These are phyloP conservation scores for Vigna reflexopilosa DNA, from an alignment of 306 rosid species.

Conservation along the genomic window DNA sequence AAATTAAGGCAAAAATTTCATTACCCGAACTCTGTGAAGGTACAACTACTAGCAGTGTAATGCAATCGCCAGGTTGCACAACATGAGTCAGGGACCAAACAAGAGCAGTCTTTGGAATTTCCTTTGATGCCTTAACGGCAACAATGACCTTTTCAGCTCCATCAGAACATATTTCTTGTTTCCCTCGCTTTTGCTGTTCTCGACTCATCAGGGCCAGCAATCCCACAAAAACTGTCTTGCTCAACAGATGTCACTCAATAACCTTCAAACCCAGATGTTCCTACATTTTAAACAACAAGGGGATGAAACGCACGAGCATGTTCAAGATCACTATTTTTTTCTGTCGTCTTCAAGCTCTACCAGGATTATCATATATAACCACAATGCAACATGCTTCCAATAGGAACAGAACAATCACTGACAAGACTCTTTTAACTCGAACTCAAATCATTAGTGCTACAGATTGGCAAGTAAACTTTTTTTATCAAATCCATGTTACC, in stretches of 20 bases:
- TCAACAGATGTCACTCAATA: conserved; percentile 46
- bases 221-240: conserved; percentile 33
- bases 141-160: conserved; percentile 89
- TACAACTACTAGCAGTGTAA: conserved; percentile 88
- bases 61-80: conserved; percentile 98
- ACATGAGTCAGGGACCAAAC: conserved; percentile 99
- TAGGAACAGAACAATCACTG: conserved; percentile 41
- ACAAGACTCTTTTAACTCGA: conserved; percentile 58
- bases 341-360: conserved; percentile 48
- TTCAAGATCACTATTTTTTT: conserved; percentile 41
- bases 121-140: conserved; percentile 93
- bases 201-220: conserved; percentile 65
- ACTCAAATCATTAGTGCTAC: conserved; percentile 32
- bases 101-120: conserved; percentile 90
- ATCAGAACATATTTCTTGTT: conserved; percentile 78
- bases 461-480: conserved; percentile 19
- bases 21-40: conserved; percentile 88
- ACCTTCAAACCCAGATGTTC: conserved; percentile 46
- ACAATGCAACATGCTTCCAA: conserved; percentile 46
- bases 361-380: conserved; percentile 35
- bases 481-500: conserved; percentile 19
- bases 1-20: conserved; percentile 26
- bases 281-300: conserved; percentile 30
- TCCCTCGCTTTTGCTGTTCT: conserved; percentile 77
- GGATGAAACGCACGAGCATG: conserved; percentile 36